These are phyloP conservation scores for Otatea glauca DNA, from an alignment of 176 grass and related monocot genomes.

Conservation along the genomic window DNA sequence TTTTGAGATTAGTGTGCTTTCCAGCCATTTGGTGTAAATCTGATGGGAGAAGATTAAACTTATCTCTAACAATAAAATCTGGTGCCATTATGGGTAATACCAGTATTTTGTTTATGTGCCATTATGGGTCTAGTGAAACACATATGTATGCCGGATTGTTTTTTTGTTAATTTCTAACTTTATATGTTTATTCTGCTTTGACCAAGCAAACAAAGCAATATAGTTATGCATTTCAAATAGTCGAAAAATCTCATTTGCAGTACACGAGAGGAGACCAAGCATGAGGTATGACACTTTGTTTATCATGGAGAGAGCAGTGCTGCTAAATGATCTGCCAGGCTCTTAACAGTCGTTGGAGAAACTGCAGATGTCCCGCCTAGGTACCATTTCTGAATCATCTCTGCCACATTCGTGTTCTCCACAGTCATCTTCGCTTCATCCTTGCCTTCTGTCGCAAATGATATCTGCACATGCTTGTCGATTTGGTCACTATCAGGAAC, in stretches of 20 bases:
- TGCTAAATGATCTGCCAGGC: conserved; percentile 52
- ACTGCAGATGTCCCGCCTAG: conserved; percentile 64
- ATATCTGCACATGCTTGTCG: conserved; percentile 40
- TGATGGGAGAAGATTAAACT: too few species aligned
- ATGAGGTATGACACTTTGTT: neutral
- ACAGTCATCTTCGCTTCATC: conserved; percentile 54
- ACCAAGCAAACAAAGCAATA: neutral
- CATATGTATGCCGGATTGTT: too few species aligned
- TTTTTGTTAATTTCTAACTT: too few species aligned
- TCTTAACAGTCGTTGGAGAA: conserved; percentile 63
- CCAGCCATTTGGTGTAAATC: too few species aligned
- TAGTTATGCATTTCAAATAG: neutral
- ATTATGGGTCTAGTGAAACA: too few species aligned
- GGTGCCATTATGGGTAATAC: too few species aligned
- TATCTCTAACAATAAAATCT: too few species aligned
- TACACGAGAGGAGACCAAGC: neutral
- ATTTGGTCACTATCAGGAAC: neutral
- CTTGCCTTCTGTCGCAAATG: conserved; percentile 71
- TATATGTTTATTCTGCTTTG: neutral
- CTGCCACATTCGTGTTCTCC: conserved; percentile 59
- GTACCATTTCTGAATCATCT: conserved; percentile 87
- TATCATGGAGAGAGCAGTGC: conserved; percentile 43
- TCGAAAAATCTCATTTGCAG: neutral
- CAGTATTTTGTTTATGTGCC: too few species aligned
- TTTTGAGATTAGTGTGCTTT: too few species aligned